These are phyloP conservation scores for Salix dunnii DNA, from an alignment of 345 rosid species.

Conservation along the genomic window DNA sequence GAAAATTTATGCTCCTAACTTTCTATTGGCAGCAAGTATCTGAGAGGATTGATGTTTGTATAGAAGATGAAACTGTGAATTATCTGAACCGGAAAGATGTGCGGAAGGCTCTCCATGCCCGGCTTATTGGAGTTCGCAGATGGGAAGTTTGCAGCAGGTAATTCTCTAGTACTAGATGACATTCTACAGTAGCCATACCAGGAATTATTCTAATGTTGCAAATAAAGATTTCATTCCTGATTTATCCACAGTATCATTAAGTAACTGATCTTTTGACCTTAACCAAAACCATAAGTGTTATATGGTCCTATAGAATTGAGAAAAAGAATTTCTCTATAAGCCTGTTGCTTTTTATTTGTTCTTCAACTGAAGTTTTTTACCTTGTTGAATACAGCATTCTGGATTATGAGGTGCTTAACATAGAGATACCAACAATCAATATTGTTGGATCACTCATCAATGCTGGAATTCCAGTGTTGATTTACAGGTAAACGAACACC, in stretches of 20 bases:
- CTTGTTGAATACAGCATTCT: slow-evolving; percentile 50
- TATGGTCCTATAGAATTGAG: background rate
- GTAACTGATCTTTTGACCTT: no score
- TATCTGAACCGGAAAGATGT: slow-evolving; percentile 84
- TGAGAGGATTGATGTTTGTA: slow-evolving; percentile 68
- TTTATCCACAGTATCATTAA: no score
- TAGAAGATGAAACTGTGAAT: slow-evolving; percentile 85
- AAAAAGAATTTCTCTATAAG: background rate
- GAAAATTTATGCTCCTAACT: background rate
- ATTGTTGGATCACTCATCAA: slow-evolving; percentile 30
- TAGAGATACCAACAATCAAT: slow-evolving; percentile 24
- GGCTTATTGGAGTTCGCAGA: slow-evolving; percentile 72
- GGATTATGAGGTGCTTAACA: slow-evolving; percentile 61
- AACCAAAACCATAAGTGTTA: background rate
- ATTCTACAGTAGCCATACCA: background rate
- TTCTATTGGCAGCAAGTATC: slow-evolving; percentile 14
- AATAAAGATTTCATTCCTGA: no score
- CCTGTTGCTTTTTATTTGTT: background rate
- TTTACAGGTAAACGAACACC: slow-evolving; percentile 17
- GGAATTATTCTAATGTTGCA: no score
- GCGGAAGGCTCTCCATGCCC: slow-evolving; percentile 82
- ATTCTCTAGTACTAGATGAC: slow-evolving; percentile 12
- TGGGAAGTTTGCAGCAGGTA: slow-evolving; percentile 98
- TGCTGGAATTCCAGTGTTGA: slow-evolving; percentile 26
- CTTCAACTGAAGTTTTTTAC: background rate